phyloP scores from a whole-genome alignment of 495 filamentous ascomycete genomes.

The Daldinia bambusicola region DNA sequence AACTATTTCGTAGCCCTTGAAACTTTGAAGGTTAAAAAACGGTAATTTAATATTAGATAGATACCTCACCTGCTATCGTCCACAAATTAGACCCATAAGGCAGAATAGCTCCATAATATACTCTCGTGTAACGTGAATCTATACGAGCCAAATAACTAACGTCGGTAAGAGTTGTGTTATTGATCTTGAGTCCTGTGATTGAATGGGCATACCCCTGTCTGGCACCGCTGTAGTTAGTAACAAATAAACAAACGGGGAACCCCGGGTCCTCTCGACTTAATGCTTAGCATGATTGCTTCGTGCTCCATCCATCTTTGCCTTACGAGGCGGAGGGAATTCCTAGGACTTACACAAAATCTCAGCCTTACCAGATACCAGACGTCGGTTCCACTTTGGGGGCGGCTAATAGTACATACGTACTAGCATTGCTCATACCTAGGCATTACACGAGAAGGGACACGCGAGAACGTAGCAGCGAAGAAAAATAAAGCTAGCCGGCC shows the following conservation, averaged over 20 bases:
- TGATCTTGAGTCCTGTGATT: not conserved
- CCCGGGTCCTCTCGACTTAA: not conserved
- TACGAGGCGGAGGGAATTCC: constrained; percentile 18
- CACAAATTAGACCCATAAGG: too few relatives aligned
- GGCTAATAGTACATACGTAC: constrained; percentile 13
- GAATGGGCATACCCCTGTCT: not conserved
- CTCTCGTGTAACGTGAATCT: constrained; percentile 26
- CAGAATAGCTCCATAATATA: not conserved
- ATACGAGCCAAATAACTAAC: too few relatives aligned
- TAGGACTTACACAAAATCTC: constrained; percentile 26
- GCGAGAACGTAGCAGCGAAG: constrained; percentile 10
- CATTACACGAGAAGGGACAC: too few relatives aligned
- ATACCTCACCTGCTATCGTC: too few relatives aligned
- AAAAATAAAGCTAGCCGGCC: constrained; percentile 25
- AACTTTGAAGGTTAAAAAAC: not conserved
- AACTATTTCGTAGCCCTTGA: not conserved
- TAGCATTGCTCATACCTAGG: too few relatives aligned
- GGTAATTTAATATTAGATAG: not conserved
- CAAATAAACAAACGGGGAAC: constrained; percentile 1
- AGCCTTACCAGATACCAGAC: constrained; percentile 39
- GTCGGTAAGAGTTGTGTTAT: not conserved
- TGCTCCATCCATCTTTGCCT: constrained; percentile 13
- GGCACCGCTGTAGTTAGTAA: not conserved
- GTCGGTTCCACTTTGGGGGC: constrained; percentile 42
- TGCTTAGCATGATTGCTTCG: constrained; percentile 9